Base-by-base conservation (phyloP, 2,329 filamentous ascomycete species). In the Scedosporium apiospermum region DNA sequence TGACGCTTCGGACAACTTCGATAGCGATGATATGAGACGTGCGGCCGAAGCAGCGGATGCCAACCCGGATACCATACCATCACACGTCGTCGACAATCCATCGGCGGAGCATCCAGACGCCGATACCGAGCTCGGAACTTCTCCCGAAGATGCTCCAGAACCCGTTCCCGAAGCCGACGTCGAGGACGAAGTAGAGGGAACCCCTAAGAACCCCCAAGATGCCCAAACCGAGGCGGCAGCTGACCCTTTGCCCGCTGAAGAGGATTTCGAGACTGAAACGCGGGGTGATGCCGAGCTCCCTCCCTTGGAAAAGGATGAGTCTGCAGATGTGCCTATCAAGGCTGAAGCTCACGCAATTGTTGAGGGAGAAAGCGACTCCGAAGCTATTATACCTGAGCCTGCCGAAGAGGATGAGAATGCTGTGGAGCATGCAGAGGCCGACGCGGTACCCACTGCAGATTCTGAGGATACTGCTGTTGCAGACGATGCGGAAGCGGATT, bases 1-100 rank as follows among this genome's bases (percentile, higher is more conserved):
- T 42, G 93, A 98, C 71, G 77, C 82, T 2, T 88, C 85, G 12
- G 87, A 95, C 60, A 87, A 96, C 71, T 98, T 96, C 69, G 87
- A 88, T 58, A 86, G 83, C 57, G 87, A 87, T 60, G 77, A 77
- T 16, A 82, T 89, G 69, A 83, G 85, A 60, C 76, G 81, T 9
- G 82, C 83, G 21, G 84, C 80, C 6, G 80, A 82, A 53, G 77
- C 71, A 2, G 76, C 73, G 3, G 69, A 74, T 66, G 69, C 70
- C n/a, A 44, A 58, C 26, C 58, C 59, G 4, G 60, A 65, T 10
- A 49, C 27, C 9, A 57, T 57, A 41, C 46, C 41, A 30, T 49
- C 61, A 3, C 23, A 26, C 51, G 55, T 30, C 10, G 46, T 34
- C 30, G n/a, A 38, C 46, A 59, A 2, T 42, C 27, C 44, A 21